phyloP scores from a whole-genome alignment of 192 early-diverging fungal genomes.

The Mortierella hygrophila region DNA sequence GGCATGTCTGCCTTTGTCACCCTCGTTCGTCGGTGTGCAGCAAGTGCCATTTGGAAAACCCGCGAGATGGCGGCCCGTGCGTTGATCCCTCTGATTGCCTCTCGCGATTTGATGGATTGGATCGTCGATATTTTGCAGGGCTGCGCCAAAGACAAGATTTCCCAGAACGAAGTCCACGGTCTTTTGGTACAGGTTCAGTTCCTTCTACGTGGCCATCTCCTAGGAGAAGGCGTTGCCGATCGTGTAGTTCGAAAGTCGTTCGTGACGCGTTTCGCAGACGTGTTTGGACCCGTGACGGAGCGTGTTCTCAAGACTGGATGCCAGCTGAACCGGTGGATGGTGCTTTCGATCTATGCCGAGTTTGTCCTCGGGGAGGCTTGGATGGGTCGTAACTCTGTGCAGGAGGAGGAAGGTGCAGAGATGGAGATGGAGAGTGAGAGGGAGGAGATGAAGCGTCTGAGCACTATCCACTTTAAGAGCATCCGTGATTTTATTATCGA shows the following conservation, averaged over 20 bases:
- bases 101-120: constrained; percentile 67
- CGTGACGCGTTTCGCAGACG: constrained; percentile 43
- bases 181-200: constrained; percentile 78
- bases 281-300: constrained; percentile 48
- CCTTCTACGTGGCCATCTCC: constrained; percentile 75
- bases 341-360: constrained; percentile 62
- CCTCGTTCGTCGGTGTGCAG: constrained; percentile 65
- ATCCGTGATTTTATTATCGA: constrained; percentile 54
- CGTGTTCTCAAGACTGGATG: constrained; percentile 62
- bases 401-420: constrained; percentile 14
- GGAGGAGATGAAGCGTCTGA: constrained; percentile 48
- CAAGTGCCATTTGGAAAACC: constrained; percentile 74
- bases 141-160: constrained; percentile 38
- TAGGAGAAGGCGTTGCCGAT: constrained; percentile 60
- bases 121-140: constrained; percentile 63
- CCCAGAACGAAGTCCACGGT: constrained; percentile 85
- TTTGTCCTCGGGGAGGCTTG: constrained; percentile 52
- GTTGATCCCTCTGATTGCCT: constrained; percentile 78
- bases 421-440: constrained; percentile 46
- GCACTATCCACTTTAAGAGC: constrained; percentile 32
- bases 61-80: constrained; percentile 91
- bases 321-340: constrained; percentile 63
- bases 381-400: constrained; percentile 23
- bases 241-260: constrained; percentile 60
- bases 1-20: constrained; percentile 63